These are phyloP conservation scores for Suillus alpinus DNA, from an alignment of 768 basidiomycete species.

Conservation along the genomic window DNA sequence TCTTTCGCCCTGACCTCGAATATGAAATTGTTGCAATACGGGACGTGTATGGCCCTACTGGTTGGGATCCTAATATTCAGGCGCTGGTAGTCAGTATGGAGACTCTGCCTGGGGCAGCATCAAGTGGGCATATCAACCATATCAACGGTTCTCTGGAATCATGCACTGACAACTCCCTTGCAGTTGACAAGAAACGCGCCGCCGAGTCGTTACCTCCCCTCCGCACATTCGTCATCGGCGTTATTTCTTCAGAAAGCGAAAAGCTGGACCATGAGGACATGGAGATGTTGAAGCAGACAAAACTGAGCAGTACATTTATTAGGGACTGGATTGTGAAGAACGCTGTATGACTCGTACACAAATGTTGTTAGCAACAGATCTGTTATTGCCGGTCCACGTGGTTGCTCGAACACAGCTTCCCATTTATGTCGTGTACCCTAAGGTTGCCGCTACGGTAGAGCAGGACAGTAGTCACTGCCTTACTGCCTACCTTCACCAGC, in stretches of 20 bases:
- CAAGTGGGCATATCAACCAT: slow-evolving; percentile 54
- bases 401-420: not conserved
- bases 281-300: slow-evolving; percentile 67
- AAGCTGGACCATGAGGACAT: slow-evolving; percentile 65
- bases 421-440: not conserved
- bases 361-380: not conserved
- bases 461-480: not conserved
- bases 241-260: slow-evolving; percentile 69
- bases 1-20: slow-evolving; percentile 64
- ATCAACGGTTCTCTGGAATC: not conserved
- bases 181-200: slow-evolving; percentile 66
- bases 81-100: slow-evolving; percentile 91
- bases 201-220: slow-evolving; percentile 57
- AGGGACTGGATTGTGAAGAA: slow-evolving; percentile 75
- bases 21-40: slow-evolving; percentile 70
- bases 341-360: not conserved
- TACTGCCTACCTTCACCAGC: not conserved
- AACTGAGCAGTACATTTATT: slow-evolving; percentile 95
- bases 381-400: not conserved
- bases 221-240: slow-evolving; percentile 77
- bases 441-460: no score
- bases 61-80: slow-evolving; percentile 83
- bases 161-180: not conserved
- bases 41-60: slow-evolving; percentile 93
- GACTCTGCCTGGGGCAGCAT: slow-evolving; percentile 70